Evolutionary conservation across 345 rosid genomes (phyloP), one percentile per base, ranked within the genome.

Genomic region (Zanthoxylum bungeanum): DNA sequence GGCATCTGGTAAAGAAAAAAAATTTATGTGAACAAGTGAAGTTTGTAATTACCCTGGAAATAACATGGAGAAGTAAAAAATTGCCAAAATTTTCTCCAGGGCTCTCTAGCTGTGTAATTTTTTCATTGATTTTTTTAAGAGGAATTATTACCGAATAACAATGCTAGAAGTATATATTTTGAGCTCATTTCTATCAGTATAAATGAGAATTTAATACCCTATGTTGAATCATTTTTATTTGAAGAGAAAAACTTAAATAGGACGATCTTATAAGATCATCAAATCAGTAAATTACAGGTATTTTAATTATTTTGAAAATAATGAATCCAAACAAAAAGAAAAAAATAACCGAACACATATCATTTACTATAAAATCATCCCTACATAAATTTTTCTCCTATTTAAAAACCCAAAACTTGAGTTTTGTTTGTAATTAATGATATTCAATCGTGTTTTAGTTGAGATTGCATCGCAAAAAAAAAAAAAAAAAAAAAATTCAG

Each of bases 1-100:
- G 70, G 85, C 81, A 50, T 73, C 80, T 11, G 42, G 10, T 19
- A 78, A 79, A 58, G 63, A 74, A 21, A 70, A 79, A 39, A 71
- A 76, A 73, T 39, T 50, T 47, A 17, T 42, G 21, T 70, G 30
- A 33, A 30, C 36, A 40, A 21, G 17, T n/a, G 39, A 8, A 64
- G 3, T 46, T 40, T 53, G 16, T 7, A 53, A 40, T 17, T 63
- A 12, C 31, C 24, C 12, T 33, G 67, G 34, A 71, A 71, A 37
- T 64, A 27, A 16, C 22, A 49, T 31, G 24, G 27, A 19, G 28
- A 46, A 19, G 19, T 19, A 53, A 66, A 31, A 22, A 21, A n/a
- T n/a, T n/a, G 40, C 69, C 25, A 47, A 47, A 65, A 30, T 25
- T 19, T 10, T 37, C 27, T 47, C 42, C 53, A 5, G n/a, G 37